Evolutionary conservation across 163 green algal genomes (phyloP).

Genomic region (Scenedesmus sp.): DNA sequence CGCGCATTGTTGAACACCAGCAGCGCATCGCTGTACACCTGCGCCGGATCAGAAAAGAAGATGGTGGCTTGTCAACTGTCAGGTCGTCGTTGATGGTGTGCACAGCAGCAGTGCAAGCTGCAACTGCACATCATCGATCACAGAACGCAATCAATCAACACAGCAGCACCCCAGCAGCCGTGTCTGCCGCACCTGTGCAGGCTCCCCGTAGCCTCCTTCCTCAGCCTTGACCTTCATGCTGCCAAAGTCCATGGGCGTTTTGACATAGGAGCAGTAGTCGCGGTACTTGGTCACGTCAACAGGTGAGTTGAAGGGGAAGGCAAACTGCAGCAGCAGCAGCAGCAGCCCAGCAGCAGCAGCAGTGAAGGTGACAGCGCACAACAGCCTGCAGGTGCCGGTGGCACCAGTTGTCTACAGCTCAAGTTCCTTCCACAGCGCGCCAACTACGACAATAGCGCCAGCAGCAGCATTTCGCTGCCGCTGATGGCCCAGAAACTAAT

Average conservation of each 20-base stretch:
- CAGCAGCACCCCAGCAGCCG: too few relatives aligned
- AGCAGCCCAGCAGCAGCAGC: not conserved
- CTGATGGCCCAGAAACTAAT: too few relatives aligned
- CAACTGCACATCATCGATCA: too few relatives aligned
- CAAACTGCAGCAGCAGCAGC: slow-evolving; percentile 58
- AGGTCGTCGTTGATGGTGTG: too few relatives aligned
- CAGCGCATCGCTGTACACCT: slow-evolving; percentile 52
- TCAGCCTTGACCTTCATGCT: slow-evolving; percentile 41
- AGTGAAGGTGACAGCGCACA: not conserved
- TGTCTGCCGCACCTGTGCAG: not conserved
- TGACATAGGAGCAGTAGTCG: slow-evolving; percentile 66
- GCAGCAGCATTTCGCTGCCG: not conserved
- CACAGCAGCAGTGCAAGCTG: too few relatives aligned
- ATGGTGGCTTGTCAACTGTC: too few relatives aligned
- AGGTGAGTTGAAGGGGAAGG: slow-evolving; percentile 69
- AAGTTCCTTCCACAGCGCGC: not conserved
- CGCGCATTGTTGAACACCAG: slow-evolving; percentile 58
- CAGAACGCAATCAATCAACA: too few relatives aligned
- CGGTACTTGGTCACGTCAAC: slow-evolving; percentile 64
- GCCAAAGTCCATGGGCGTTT: slow-evolving; percentile 52
- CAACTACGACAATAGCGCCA: not conserved
- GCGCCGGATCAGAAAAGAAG: not conserved
- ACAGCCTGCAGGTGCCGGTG: not conserved
- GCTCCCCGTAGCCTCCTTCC: slow-evolving; percentile 19
- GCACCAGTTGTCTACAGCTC: not conserved